Conservation (phyloP, 805 yeast species). For the Yamadazyma kitorensis region DNA sequence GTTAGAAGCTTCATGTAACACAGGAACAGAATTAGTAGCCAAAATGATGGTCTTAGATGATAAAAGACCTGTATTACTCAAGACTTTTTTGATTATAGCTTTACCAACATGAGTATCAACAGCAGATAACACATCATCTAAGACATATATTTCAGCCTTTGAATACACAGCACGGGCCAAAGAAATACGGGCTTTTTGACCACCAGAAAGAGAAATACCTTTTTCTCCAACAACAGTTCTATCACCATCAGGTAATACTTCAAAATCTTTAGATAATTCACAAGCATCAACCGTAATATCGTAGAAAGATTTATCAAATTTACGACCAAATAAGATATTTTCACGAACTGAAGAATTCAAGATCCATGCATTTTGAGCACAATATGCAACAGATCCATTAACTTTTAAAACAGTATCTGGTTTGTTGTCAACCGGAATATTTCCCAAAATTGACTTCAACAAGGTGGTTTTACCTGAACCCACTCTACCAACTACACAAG, state of each 20-base stretch:
- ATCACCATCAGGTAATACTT: constrained; percentile 38
- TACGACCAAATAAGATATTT: constrained; percentile 37
- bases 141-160: constrained; percentile 36
- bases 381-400: constrained; percentile 36
- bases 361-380: constrained; percentile 42
- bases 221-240: constrained; percentile 43
- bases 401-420: constrained; percentile 17
- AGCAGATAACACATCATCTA: constrained; percentile 42
- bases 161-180: constrained; percentile 43
- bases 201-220: constrained; percentile 42
- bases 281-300: constrained; percentile 34
- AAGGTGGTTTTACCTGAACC: constrained; percentile 41
- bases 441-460: constrained; percentile 32
- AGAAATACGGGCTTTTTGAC: constrained; percentile 41
- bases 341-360: constrained; percentile 39
- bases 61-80: constrained; percentile 30
- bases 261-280: constrained; percentile 33
- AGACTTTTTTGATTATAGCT: constrained; percentile 28
- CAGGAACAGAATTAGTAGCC: constrained; percentile 39
- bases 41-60: constrained; percentile 33
- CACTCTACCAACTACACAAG: constrained; percentile 42
- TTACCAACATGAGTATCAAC: constrained; percentile 44
- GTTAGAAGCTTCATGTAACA: constrained; percentile 32
- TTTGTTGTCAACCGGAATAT: constrained; percentile 17
- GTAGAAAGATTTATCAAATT: constrained; percentile 29